Percentiles rank a stretch among this genome's conserved stretches.
Evolutionary conservation across 1,139 yeast species (phyloP).

Genomic region (Taphrina communis): DNA sequence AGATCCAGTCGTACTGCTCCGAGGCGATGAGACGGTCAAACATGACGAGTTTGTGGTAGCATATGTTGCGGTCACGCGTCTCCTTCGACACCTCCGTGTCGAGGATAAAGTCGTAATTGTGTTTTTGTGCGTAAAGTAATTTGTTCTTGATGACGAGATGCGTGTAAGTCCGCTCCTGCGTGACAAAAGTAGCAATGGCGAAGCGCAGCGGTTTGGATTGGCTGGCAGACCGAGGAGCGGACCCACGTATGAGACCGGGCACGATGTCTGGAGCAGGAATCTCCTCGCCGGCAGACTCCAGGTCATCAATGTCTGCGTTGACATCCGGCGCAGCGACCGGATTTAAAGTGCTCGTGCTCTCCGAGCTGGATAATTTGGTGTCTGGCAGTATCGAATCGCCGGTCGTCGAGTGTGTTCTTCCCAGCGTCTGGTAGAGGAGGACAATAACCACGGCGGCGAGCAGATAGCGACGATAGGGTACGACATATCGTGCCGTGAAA

Average conservation of each 20-base stretch:
- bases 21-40: conserved; percentile 14
- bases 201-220: conserved; percentile 5
- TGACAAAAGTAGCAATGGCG: conserved; percentile 1
- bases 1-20: conserved; percentile 12
- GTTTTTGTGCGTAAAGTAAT: conserved; percentile 3
- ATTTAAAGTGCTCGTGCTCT: neutral
- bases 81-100: conserved; percentile 17
- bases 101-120: conserved; percentile 4
- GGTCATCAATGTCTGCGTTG: neutral
- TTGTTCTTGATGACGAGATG: conserved; percentile 12
- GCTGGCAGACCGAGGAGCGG: neutral
- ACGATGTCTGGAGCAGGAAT: neutral
- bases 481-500: neutral
- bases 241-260: conserved; percentile 10
- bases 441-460: neutral
- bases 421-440: conserved; percentile 5
- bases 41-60: conserved; percentile 18
- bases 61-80: neutral
- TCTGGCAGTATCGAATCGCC: neutral
- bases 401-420: neutral
- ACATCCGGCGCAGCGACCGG: neutral
- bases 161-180: conserved; percentile 15
- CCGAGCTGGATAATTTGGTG: too few species aligned
- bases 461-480: conserved; percentile 8
- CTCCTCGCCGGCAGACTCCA: neutral